Base-by-base conservation (phyloP, 2,329 filamentous ascomycete species). In the Diaporthe sp. region DNA sequence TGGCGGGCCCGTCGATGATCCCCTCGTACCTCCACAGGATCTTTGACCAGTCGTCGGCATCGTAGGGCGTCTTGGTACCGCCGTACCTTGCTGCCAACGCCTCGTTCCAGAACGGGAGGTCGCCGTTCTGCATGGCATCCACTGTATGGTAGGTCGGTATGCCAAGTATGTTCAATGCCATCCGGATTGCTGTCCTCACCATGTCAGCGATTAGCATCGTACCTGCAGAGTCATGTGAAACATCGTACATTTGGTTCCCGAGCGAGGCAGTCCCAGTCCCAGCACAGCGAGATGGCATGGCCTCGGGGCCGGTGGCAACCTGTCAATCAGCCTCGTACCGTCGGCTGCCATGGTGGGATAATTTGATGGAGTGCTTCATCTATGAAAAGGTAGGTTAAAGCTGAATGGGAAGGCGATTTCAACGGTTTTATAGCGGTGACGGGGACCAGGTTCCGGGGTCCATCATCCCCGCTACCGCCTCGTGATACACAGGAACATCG, bases 1-100 rank as follows among this genome's bases (percentile, higher is more conserved):
- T 58, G 31, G 68, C 68, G 2, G 68, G 68, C 31, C 49, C 49
- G 34, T 71, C 68, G 31, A 71, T 71, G 6, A 71, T 71, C 10
- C 68, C 68, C 22, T 71, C 68, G 19, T 71, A 71, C 3, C 8
- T 71, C 68, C 68, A 71, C 1, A 58, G 22, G 12, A 71, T 42
- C 34, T 71, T 58, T 22, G 49, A 58, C 51, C 49, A 71, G 15
- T 71, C 68, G 7, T 34, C 55, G 6, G 34, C n/a, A 4, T 71
- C 49, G 42, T 58, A 71, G 4, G 68, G 49, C 37, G 34, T n/a
- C 68, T 71, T 58, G 49, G 2, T 58, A 12, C 68, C 49, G 6
- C 49, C 39, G 15, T 71, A 58, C n/a, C 53, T 22, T 12, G 68
- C 68, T 28, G 68, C 68, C 22, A 71, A 67, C 4, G 42, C 61